Evolutionary conservation across 2,329 filamentous ascomycete genomes (phyloP), one percentile per base, ranked within the genome.

Genomic region (Simplicillium sp.): DNA sequence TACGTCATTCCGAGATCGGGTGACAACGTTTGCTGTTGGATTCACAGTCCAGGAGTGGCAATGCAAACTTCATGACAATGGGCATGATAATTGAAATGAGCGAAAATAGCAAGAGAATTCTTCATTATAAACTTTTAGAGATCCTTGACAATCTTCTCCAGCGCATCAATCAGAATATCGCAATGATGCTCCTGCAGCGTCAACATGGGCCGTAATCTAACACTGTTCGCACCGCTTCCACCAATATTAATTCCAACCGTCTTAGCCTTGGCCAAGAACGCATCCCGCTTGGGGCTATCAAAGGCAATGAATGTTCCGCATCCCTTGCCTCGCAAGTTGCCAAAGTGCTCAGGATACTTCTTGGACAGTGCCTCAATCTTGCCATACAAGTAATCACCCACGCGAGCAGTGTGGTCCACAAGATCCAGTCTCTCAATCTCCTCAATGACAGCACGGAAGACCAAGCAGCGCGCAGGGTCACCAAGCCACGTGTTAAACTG

Each of bases 401-500:
- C 80, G 34, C 65, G 63, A 11, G 80, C 77, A 42, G 59, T 49
- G 80, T 87, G 61, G 57, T 77, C 68, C 8, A 89, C 82, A 7
- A 89, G 68, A 50, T 81, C 71, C 29, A 82, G 67, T 39, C 78
- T 69, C 49, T 82, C 68, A 45, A 90, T 82, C 62, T 89, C 85
- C 44, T 83, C 64, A 56, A 88, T 77, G 59, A 90, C 87, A 50
- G 80, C 80, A 48, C 81, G 78, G 77, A 86, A 87, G 51, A 89
- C 73, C 49, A 90, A 67, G 13, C 82, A 83, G 45, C 83, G 80
- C 31, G 82, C 80, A 42, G 85, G 84, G 63, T 90, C 85, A 51
- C 85, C 84, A 71, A 89, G 87, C 84, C 84, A 52, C 46, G 84
- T 88, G 68, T 89, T 89, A 68, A 89, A 90, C 65, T 90, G 85